These are phyloP conservation scores for Poterioochromonas sp. DNA, from an alignment of 352 stramenopile species.

Conservation along the genomic window DNA sequence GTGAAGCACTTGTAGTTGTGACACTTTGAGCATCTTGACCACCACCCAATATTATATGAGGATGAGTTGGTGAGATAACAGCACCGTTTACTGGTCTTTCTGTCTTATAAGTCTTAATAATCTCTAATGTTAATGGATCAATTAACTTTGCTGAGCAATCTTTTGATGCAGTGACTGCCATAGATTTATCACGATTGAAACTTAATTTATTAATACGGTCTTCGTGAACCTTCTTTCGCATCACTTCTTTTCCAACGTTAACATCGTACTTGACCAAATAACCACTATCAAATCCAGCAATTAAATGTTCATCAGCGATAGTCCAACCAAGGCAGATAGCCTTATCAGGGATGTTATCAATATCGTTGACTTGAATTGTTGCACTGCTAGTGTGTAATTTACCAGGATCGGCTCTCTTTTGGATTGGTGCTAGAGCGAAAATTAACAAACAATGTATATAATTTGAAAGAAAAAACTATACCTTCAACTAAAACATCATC, in stretches of 20 bases:
- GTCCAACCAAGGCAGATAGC: slow-evolving; percentile 66
- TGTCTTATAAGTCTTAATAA: slow-evolving; percentile 95
- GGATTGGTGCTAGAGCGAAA: too few relatives aligned
- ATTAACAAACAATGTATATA: background rate
- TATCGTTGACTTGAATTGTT: slow-evolving; percentile 59
- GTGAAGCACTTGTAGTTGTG: slow-evolving; percentile 71
- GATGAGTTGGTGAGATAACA: slow-evolving; percentile 68
- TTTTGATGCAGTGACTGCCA: slow-evolving; percentile 90
- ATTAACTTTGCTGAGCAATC: slow-evolving; percentile 86
- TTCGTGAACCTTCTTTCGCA: slow-evolving; percentile 77
- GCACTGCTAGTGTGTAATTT: too few relatives aligned
- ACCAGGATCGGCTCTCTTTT: too few relatives aligned
- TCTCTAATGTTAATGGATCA: slow-evolving; percentile 56
- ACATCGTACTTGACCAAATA: slow-evolving; percentile 61
- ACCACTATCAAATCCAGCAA: slow-evolving; percentile 66
- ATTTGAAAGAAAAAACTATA: background rate
- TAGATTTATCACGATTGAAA: slow-evolving; percentile 90
- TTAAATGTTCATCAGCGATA: slow-evolving; percentile 62
- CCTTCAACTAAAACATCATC: slow-evolving; percentile 38
- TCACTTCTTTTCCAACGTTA: slow-evolving; percentile 44
- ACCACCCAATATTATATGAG: slow-evolving; percentile 85
- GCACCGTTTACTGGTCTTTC: slow-evolving; percentile 96
- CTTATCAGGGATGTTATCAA: too few relatives aligned
- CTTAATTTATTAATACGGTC: slow-evolving; percentile 90
- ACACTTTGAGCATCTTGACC: slow-evolving; percentile 97